These are phyloP conservation scores for Ophiosphaerella korrae DNA, from an alignment of 2,329 filamentous ascomycete genomes.

Conservation along the genomic window DNA sequence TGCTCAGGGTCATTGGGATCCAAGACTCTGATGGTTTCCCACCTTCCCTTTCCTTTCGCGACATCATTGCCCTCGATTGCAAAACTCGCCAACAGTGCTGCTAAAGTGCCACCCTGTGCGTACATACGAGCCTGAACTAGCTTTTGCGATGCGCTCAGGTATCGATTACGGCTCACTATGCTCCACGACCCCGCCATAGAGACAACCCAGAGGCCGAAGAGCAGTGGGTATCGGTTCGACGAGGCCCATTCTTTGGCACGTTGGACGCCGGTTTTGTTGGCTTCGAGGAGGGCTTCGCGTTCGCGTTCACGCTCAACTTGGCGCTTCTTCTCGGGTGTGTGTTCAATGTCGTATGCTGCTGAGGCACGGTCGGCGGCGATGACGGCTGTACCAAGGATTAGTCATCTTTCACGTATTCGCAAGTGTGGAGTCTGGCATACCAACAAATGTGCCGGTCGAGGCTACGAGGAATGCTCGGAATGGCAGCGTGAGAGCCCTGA, in stretches of 20 bases:
- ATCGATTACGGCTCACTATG: slow-evolving; percentile 77
- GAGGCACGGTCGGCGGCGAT: slow-evolving; percentile 79
- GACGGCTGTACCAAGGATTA: slow-evolving; percentile 60
- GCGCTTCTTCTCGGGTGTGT: slow-evolving; percentile 61
- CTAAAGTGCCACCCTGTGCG: slow-evolving; percentile 85
- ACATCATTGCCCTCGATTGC: slow-evolving; percentile 83
- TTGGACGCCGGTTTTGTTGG: slow-evolving; percentile 62
- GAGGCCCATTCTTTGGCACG: slow-evolving; percentile 74
- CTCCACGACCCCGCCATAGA: slow-evolving; percentile 76
- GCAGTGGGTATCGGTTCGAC: slow-evolving; percentile 84
- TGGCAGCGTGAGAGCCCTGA: slow-evolving; percentile 82
- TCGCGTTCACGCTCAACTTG: slow-evolving; percentile 35
- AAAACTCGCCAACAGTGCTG: slow-evolving; percentile 80
- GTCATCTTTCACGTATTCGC: slow-evolving; percentile 14
- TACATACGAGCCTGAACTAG: slow-evolving; percentile 94
- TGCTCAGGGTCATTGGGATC: slow-evolving; percentile 83
- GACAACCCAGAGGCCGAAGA: slow-evolving; percentile 80
- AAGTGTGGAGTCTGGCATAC: slow-evolving; percentile 45
- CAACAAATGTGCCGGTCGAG: slow-evolving; percentile 79
- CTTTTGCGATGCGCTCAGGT: slow-evolving; percentile 79
- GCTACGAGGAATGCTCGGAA: slow-evolving; percentile 90
- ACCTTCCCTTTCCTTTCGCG: slow-evolving; percentile 74
- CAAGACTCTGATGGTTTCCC: slow-evolving; percentile 82
- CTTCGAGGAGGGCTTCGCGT: slow-evolving; percentile 51
- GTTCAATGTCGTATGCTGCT: slow-evolving; percentile 70